These are phyloP conservation scores for Corymbia citriodora DNA, from an alignment of 441 rosid genomes.

Conservation along the genomic window DNA sequence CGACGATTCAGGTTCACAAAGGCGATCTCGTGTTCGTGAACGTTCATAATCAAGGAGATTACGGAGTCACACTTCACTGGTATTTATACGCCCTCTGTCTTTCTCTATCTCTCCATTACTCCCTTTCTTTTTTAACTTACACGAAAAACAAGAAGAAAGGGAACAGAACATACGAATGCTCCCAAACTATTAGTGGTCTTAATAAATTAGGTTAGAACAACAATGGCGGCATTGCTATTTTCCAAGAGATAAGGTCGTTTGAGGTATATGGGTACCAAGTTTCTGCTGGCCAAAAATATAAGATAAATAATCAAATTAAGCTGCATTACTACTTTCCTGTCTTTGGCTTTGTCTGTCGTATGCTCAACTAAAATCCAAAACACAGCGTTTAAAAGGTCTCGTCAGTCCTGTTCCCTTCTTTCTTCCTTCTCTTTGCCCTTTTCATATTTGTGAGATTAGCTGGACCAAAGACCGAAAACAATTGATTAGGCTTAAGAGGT, in stretches of 20 bases:
- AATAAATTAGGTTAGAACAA: background rate
- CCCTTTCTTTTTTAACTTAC: background rate
- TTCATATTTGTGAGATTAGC: background rate
- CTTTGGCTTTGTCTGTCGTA: background rate
- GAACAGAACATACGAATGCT: background rate
- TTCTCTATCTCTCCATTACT: background rate
- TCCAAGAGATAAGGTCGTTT: background rate
- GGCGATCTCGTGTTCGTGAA: conserved; percentile 5
- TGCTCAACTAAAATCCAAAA: background rate
- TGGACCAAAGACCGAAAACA: background rate
- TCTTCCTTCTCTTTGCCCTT: background rate
- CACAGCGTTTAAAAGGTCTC: background rate
- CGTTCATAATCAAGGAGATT: conserved; percentile 1
- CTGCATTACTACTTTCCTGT: background rate
- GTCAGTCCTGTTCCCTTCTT: background rate
- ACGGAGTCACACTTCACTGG: conserved; percentile 14
- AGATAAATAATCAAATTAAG: background rate
- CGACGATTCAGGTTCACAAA: conserved; percentile 1
- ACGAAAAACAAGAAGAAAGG: background rate
- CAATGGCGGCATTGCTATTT: background rate
- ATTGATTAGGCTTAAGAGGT: background rate
- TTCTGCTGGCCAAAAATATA: background rate
- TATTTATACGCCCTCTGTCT: background rate
- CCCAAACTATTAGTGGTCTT: background rate
- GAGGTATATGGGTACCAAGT: background rate